Evolutionary conservation across 371 early-diverging fungal species (phyloP), one percentile per base, ranked within the genome.

Genomic region (Phascolomyces articulosus): DNA sequence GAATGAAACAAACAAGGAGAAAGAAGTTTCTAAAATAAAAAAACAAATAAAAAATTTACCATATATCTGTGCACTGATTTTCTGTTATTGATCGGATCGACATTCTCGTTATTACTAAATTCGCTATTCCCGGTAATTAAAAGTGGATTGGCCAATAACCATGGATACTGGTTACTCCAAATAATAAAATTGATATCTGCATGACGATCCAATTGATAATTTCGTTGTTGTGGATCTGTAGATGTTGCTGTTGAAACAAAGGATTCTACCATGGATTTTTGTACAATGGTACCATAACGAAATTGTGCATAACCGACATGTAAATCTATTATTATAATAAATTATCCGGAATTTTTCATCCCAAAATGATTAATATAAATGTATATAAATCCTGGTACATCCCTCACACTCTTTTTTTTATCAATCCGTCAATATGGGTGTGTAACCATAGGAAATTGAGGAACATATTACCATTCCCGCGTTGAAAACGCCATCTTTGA

Each of bases 271-370:
- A 77, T 77, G 40, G 70, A 70, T 10, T 80, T 71, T 26, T 87
- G 75, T 3, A 82, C 60, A 63, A 82, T 84, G 11, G 86, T 81
- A 26, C 89, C 89, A 61, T 82, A 84, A 10, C 87, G 83, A 58
- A 89, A 67, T 80, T 88, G 83, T 49, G 82, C 77, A 62, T 84
- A 89, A 18, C 87, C 89, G 4, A 88, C 71, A 67, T 89, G 79
- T n/a, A 74, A 63, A n/a, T 67, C 82, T 81, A 66, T 10, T 18
- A 0, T 13, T n/a, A n/a, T n/a, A n/a, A n/a, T n/a, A n/a, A n/a
- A n/a, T n/a, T n/a, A n/a, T n/a, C n/a, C n/a, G n/a, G n/a, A n/a
- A n/a, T n/a, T n/a, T n/a, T n/a, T n/a, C n/a, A n/a, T n/a, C n/a
- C n/a, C n/a, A n/a, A n/a, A n/a, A n/a, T n/a, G n/a, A n/a, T n/a